Evolutionary conservation across 2,329 filamentous ascomycete genomes (phyloP).

Genomic region (Verticillium longisporum): DNA sequence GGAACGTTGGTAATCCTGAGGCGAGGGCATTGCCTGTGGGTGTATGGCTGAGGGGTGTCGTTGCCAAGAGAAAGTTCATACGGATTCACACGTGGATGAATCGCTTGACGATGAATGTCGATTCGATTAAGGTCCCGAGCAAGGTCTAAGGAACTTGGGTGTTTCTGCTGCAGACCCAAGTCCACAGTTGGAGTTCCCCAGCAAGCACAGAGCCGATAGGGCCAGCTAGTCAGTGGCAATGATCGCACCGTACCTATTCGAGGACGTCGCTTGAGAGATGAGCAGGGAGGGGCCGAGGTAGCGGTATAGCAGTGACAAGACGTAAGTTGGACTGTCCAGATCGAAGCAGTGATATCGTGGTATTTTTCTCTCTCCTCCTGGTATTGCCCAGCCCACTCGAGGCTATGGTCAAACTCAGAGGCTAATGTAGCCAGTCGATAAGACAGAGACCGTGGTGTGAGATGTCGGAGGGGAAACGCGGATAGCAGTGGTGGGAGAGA

Average conservation of each 20-base stretch:
- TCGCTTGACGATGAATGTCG: background rate
- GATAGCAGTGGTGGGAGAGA: background rate
- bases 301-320: background rate
- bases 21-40: conserved; percentile 1
- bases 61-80: background rate
- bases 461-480: background rate
- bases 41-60: background rate
- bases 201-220: background rate
- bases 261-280: background rate
- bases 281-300: background rate
- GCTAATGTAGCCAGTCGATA: background rate
- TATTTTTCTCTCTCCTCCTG: too few relatives aligned
- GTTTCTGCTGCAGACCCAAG: background rate
- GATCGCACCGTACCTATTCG: background rate
- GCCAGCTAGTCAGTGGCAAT: background rate
- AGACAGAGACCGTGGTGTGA: background rate
- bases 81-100: background rate
- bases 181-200: background rate
- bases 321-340: background rate
- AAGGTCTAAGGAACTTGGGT: background rate
- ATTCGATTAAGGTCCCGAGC: background rate
- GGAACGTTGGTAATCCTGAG: background rate
- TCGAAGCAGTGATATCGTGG: too few relatives aligned
- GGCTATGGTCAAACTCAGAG: background rate
- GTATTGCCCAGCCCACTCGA: background rate